Evolutionary conservation across 2,329 filamentous ascomycete genomes (phyloP), one percentile per base, ranked within the genome.

Genomic region (Gliomastix tumulicola): DNA sequence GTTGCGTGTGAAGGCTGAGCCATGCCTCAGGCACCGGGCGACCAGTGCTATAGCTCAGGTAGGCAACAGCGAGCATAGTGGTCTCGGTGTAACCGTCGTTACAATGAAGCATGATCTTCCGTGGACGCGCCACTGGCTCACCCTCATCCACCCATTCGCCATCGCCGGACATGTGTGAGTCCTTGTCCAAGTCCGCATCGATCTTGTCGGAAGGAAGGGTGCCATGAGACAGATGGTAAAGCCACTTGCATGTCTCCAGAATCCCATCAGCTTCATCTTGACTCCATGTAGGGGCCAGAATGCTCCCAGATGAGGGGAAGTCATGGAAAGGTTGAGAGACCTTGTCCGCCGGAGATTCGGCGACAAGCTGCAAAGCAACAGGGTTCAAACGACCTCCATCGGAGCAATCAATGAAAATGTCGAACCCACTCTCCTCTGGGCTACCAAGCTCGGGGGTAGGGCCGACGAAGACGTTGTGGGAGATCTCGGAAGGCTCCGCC

Each of bases 71-170:
- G 15, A 98, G 71, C 58, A 98, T 73, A 3, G 88, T 88, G 2
- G 85, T 90, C 60, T 98, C 92, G 0, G 92, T 98, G 52, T 98
- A 98, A 15, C 92, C 92, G 57, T 98, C 92, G 3, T 83, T 82
- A 57, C 92, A 97, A 59, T 97, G 90, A 28, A 98, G 85, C 21
- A 97, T 74, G 22, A 97, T 78, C 53, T 80, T 88, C 44, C 79
- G 69, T 38, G 78, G 68, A 30, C 17, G 39, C 17, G 33, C 17
- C n/a, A 51, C 45, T n/a, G n/a, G n/a, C 37, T 48, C 35, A 13
- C 17, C 25, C 2, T 56, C 78, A 3, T 69, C 69, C 45, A 80
- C 34, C 32, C 42, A 23, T 6, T 35, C 43, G 9, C 44, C 38
- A 20, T 45, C 40, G 22, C 34, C 37, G 7, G 40, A 42, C 48